Base-by-base conservation (phyloP, 441 rosid genomes). In the Erysimum cheiri region DNA sequence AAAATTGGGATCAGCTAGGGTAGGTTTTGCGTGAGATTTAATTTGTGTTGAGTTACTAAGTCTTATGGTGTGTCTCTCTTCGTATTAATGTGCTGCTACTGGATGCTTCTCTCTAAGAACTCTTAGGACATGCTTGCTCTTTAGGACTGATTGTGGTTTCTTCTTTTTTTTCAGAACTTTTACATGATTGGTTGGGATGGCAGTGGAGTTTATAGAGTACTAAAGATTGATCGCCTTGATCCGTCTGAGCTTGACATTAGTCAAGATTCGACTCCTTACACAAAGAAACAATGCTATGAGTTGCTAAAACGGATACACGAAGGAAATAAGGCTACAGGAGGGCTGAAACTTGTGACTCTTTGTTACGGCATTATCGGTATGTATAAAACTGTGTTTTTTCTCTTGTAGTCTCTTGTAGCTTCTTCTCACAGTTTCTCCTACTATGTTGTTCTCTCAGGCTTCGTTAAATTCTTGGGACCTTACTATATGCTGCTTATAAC, bases 351-450 rank as follows among this genome's bases (percentile, higher is more conserved):
- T 64, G 87, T 94, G 6, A 85, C 98, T 22, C 81, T 82, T 65
- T 94, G 98, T 71, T 94, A 87, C 70, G 99, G 99, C 64, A 88
- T 94, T 64, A 81, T 94, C 79, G 99, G 99, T 94, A 79, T 63
- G 94, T 81, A 2, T 22, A 22, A 22, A 22, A 22, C 24, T 22
- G 24, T 22, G 24, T 22, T 22, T 56, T 56, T 22, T 12, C 2
- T 19, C 6, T 64, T 65, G 31, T 19, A 8, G 60, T 65, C 5
- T 14, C 15, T 60, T 58, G 15, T 28, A 15, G 37, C 56, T 60
- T 55, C 3, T 67, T 67, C 61, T 67, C 50, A 48, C 40, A 2
- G 3, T 24, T 67, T 22, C 5, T 7, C 17, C 10, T 49, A 56
- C 57, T 67, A 11, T 79, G 15, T 36, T 66, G 15, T 36, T 66